Evolutionary conservation across 2,329 filamentous ascomycete genomes (phyloP).

Genomic region (Rutstroemia sp.): DNA sequence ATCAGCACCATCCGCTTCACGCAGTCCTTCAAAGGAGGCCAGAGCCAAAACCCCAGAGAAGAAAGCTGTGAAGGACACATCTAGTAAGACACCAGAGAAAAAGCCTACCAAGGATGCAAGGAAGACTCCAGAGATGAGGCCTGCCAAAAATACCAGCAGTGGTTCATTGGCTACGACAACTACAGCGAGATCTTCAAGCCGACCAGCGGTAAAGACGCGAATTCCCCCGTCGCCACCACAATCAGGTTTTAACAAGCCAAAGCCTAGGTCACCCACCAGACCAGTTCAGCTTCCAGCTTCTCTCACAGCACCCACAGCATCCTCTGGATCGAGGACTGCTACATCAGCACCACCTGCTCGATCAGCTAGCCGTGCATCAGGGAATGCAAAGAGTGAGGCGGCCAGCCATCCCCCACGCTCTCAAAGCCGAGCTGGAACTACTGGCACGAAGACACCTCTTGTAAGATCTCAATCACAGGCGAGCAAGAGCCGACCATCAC

Average conservation of each 20-base stretch:
- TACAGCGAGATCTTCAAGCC: slow-evolving; percentile 15
- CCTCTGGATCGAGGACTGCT: slow-evolving; percentile 58
- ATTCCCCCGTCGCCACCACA: slow-evolving; percentile 25
- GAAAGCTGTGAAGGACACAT: slow-evolving; percentile 25
- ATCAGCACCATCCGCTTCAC: not conserved
- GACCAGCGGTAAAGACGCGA: slow-evolving; percentile 19
- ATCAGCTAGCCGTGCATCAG: slow-evolving; percentile 37
- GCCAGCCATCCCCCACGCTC: slow-evolving; percentile 27
- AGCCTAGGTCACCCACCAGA: slow-evolving; percentile 61
- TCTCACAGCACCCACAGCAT: slow-evolving; percentile 61
- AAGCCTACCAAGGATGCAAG: slow-evolving; percentile 17
- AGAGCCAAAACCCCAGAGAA: slow-evolving; percentile 24
- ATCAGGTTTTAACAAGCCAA: slow-evolving; percentile 46
- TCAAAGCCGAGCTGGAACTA: slow-evolving; percentile 23
- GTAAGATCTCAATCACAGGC: slow-evolving; percentile 23
- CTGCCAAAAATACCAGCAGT: slow-evolving; percentile 18
- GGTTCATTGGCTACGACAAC: slow-evolving; percentile 14
- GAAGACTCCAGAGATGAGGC: slow-evolving; percentile 20
- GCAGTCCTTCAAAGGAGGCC: slow-evolving; percentile 21
- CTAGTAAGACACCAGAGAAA: slow-evolving; percentile 28
- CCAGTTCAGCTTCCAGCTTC: slow-evolving; percentile 60
- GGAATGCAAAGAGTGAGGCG: slow-evolving; percentile 27
- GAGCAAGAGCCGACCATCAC: slow-evolving; percentile 30
- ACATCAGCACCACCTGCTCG: slow-evolving; percentile 28
- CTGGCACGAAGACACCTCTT: slow-evolving; percentile 12